Evolutionary conservation across 257 asterid species (phyloP), one percentile per base, ranked within the genome.

Genomic region (Solanum appendiculatum): DNA sequence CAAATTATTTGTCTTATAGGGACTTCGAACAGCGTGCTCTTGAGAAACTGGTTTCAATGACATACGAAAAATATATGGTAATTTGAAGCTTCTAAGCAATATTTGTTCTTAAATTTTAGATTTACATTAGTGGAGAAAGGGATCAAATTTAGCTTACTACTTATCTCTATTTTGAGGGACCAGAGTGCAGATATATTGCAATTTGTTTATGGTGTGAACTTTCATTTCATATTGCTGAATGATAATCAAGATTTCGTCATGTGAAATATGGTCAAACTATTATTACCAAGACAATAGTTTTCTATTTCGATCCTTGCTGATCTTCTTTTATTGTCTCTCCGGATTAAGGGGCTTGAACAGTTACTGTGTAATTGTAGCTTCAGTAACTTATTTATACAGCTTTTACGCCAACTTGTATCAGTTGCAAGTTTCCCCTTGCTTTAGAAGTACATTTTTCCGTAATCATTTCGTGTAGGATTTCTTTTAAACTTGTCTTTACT

Each of bases 61-160:
- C 96, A 85, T 96, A 95, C 83, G 95, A 93, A 88, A 95, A 95
- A 86, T 95, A 95, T 90, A 95, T 95, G 99, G 99, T 96, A 94
- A 92, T 88, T 81, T 66, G 88, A 89, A 75, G 84, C 68, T 87
- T 83, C 83, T 85, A 87, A 87, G 74, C 40, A 84, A 64, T 48
- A 58, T 83, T 74, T 78, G 72, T 56, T 86, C 72, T 90, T 56
- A 42, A 27, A 44, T 78, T 46, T 29, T 46, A 16, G 84, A 46
- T 78, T 78, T 44, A 78, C 40, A 78, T 44, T 16, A 64, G 27
- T 46, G 27, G 40, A 78, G 60, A 46, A 78, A 25, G 39, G 60
- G 63, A 42, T 27, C 16, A 44, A 46, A 9, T 78, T 40, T 77
- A 44, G 60, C 29, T 77, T n/a, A 77, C 60, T 42, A 44, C 83